Conservation (phyloP, 805 yeast species). For the Nakazawaea wickerhamii region DNA sequence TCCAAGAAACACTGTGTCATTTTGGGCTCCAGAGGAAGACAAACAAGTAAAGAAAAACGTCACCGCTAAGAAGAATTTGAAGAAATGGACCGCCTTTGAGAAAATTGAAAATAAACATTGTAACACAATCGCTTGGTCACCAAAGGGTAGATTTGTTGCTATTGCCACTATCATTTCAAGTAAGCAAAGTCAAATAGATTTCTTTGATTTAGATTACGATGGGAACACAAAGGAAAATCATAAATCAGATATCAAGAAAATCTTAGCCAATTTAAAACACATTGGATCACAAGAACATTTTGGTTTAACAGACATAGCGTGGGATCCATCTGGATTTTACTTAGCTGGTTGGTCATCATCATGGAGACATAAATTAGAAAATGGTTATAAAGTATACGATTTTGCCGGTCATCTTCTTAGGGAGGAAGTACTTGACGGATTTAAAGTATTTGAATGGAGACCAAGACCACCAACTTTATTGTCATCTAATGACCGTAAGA, state of each 20-base stretch:
- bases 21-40: constrained; percentile 75
- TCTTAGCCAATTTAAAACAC: constrained; percentile 52
- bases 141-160: constrained; percentile 82
- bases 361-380: constrained; percentile 80
- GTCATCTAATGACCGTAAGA: constrained; percentile 75
- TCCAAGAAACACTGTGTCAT: constrained; percentile 60
- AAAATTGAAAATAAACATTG: constrained; percentile 55
- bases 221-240: constrained; percentile 46
- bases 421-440: constrained; percentile 74
- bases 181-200: constrained; percentile 60
- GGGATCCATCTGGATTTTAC: constrained; percentile 97
- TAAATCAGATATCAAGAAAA: constrained; percentile 40
- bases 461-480: constrained; percentile 87
- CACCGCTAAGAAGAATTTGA: constrained; percentile 30
- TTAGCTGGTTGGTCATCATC: constrained; percentile 83
- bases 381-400: constrained; percentile 86
- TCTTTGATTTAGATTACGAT: constrained; percentile 81
- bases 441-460: constrained; percentile 93
- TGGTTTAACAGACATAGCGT: constrained; percentile 76
- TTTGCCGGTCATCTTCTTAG: constrained; percentile 71
- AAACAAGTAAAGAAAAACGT: constrained; percentile 35
- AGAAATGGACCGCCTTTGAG: constrained; percentile 58
- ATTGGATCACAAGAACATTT: constrained; percentile 59
- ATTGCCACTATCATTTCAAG: constrained; percentile 39
- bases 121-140: constrained; percentile 81